These are phyloP conservation scores for Ceratobasidium sp. DNA, from an alignment of 1,284 basidiomycete genomes.

Conservation along the genomic window DNA sequence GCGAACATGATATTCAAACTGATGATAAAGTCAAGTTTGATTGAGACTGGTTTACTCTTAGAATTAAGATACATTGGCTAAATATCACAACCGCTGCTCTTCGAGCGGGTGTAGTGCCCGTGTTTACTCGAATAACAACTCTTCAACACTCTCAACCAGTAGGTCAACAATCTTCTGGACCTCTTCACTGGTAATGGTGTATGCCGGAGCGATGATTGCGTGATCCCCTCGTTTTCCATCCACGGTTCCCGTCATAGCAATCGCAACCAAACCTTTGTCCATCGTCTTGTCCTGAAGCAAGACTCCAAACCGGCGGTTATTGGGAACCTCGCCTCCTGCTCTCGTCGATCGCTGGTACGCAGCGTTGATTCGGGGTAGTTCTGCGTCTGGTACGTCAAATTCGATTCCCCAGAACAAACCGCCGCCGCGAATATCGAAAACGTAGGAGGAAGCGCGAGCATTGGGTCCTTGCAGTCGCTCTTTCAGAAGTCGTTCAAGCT, in stretches of 20 bases:
- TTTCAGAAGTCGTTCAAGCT: slow-evolving; percentile 67
- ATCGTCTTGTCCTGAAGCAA: slow-evolving; percentile 53
- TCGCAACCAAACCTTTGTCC: slow-evolving; percentile 71
- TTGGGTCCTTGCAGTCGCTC: slow-evolving; percentile 65
- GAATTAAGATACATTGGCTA: too few relatives aligned
- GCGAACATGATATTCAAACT: too few relatives aligned
- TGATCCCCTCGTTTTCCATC: slow-evolving; percentile 78
- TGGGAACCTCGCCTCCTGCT: slow-evolving; percentile 28
- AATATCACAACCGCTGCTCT: too few relatives aligned
- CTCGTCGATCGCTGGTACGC: slow-evolving; percentile 26
- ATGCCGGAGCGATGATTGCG: slow-evolving; percentile 75
- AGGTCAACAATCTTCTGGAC: slow-evolving; percentile 71
- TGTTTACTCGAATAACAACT: slow-evolving; percentile 48
- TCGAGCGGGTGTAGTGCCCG: too few relatives aligned
- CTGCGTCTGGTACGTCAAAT: slow-evolving; percentile 67
- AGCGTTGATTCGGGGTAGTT: slow-evolving; percentile 45
- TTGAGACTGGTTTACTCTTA: too few relatives aligned
- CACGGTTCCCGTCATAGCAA: slow-evolving; percentile 78
- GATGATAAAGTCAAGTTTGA: too few relatives aligned
- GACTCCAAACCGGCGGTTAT: slow-evolving; percentile 44
- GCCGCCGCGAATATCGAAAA: slow-evolving; percentile 79
- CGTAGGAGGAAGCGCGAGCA: slow-evolving; percentile 68
- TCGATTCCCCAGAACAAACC: slow-evolving; percentile 87
- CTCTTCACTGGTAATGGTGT: slow-evolving; percentile 73
- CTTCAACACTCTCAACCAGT: slow-evolving; percentile 70